Percentiles rank a stretch among this genome's conserved stretches.
phyloP scores from a whole-genome alignment of 2,329 filamentous ascomycete species.

The Colletotrichum camelliae region DNA sequence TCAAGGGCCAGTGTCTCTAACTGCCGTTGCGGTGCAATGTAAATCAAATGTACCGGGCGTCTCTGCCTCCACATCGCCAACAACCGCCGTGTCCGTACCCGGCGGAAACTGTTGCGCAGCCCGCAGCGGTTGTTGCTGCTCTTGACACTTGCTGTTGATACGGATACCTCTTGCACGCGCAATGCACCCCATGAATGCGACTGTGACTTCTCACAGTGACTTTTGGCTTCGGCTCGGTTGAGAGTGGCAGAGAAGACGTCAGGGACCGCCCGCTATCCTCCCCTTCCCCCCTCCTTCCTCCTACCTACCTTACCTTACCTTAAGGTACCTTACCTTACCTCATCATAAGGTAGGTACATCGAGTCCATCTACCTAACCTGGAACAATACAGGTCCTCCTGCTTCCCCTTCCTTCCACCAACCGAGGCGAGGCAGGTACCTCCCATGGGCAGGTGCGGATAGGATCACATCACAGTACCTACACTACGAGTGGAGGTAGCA shows the following conservation, averaged over 20 bases:
- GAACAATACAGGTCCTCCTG: not conserved
- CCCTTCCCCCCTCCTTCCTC: not conserved
- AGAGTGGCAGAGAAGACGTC: not conserved
- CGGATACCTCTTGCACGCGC: not conserved
- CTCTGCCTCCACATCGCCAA: constrained; percentile 7
- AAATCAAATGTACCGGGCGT: constrained; percentile 7
- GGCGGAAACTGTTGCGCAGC: not conserved
- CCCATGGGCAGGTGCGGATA: not conserved
- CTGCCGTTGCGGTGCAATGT: constrained; percentile 13
- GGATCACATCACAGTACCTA: not conserved
- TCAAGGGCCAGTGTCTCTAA: not conserved
- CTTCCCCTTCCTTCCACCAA: not conserved
- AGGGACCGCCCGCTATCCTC: not conserved
- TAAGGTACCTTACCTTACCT: not conserved
- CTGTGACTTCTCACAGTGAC: not conserved
- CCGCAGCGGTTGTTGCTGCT: not conserved
- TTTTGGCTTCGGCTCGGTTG: not conserved
- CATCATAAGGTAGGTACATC: not conserved
- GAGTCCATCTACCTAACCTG: not conserved
- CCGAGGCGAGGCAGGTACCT: not conserved
- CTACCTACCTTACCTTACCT: not conserved
- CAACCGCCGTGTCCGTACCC: constrained; percentile 13
- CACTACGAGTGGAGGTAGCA: not conserved
- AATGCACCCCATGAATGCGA: not conserved
- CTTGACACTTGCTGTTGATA: not conserved